phyloP scores from a whole-genome alignment of 768 basidiomycete genomes.

The Symmetrospora coprosmae region DNA sequence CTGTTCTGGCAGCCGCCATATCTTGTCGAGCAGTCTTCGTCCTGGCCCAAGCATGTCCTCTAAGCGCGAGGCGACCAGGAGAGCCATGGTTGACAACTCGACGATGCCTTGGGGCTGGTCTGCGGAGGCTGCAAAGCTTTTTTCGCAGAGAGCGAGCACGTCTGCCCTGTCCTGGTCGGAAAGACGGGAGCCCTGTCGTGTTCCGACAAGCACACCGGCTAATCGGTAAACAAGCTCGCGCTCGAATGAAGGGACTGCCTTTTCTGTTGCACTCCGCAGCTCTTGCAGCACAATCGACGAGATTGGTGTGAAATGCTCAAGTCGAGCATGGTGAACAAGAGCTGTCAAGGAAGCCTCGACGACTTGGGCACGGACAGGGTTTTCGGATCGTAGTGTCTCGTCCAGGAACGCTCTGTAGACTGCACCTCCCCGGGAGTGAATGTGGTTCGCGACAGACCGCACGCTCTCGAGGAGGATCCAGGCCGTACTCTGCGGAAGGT shows the following conservation, averaged over 20 bases:
- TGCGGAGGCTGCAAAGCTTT: not conserved
- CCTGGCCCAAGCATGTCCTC: not conserved
- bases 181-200: not conserved
- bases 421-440: not conserved
- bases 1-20: not conserved
- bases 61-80: not conserved
- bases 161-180: not conserved
- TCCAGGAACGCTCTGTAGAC: constrained; percentile 7
- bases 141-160: not conserved
- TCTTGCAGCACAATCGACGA: not conserved
- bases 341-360: not conserved
- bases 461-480: constrained; percentile 19
- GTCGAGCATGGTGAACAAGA: not conserved
- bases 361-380: not conserved
- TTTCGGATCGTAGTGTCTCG: not conserved
- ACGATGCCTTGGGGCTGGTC: no score
- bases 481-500: not conserved
- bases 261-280: not conserved
- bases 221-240: not conserved
- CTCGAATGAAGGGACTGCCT: no score
- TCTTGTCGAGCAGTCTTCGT: not conserved
- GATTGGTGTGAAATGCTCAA: not conserved
- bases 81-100: not conserved
- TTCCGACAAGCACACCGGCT: not conserved
- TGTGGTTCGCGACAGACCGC: constrained; percentile 4